Conservation (phyloP, 2,329 filamentous ascomycete genomes). For the Cladophialophora exuberans region DNA sequence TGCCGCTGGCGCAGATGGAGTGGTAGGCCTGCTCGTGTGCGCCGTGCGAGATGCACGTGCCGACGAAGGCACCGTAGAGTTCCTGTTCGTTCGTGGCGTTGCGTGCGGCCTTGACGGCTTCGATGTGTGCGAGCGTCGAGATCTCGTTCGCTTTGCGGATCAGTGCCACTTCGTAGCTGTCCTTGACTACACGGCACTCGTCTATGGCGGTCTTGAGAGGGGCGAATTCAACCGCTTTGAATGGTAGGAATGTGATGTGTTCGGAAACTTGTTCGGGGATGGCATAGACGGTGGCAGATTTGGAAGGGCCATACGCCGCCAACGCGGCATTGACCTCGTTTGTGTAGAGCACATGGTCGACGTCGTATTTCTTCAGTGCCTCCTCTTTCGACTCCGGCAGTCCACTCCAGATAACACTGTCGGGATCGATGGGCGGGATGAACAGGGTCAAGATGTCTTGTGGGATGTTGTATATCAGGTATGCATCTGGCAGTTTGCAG, state of each 20-base stretch:
- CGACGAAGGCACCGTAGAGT: constrained; percentile 76
- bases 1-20: constrained; percentile 82
- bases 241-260: constrained; percentile 70
- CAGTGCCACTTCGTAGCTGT: constrained; percentile 79
- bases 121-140: constrained; percentile 74
- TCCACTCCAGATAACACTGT: constrained; percentile 90
- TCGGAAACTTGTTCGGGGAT: constrained; percentile 79
- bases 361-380: constrained; percentile 75
- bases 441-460: constrained; percentile 78
- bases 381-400: constrained; percentile 77
- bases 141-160: constrained; percentile 81
- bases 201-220: constrained; percentile 74
- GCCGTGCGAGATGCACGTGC: constrained; percentile 71
- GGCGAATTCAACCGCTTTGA: constrained; percentile 64
- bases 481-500: constrained; percentile 77
- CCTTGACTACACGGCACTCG: constrained; percentile 78
- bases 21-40: constrained; percentile 82
- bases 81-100: constrained; percentile 76
- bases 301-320: constrained; percentile 48
- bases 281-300: constrained; percentile 66
- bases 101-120: constrained; percentile 68
- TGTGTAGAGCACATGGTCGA: constrained; percentile 75
- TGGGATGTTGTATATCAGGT: constrained; percentile 78
- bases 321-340: constrained; percentile 77
- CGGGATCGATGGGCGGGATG: constrained; percentile 85